Base-by-base conservation (phyloP, 306 rosid genomes). In the Quercus ilex region DNA sequence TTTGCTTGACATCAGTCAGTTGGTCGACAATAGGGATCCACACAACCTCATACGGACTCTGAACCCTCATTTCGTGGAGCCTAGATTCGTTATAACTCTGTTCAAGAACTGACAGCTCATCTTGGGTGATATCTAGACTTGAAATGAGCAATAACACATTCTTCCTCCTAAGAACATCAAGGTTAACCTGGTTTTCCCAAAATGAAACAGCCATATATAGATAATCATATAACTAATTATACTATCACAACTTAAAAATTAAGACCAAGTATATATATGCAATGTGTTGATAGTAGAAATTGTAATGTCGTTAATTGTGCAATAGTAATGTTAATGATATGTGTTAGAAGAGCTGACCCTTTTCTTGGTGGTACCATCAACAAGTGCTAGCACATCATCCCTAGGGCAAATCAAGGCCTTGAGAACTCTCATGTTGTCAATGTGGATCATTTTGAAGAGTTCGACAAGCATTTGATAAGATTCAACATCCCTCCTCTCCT, bases 351-450 rank as follows among this genome's bases (percentile, higher is more conserved):
- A 73, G 41, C 87, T 64, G 28, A 88, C 94, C 91, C 85, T 85
- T 85, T 55, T 85, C 81, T 81, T 89, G 6, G 85, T 8, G 41
- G 81, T 74, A 43, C 92, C 91, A 18, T 90, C 92, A 14, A 79
- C 57, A 31, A 90, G 88, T 49, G 92, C 89, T 68, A 69, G 85
- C 65, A 73, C 33, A 77, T 90, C 91, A 38, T 88, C 94, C 79
- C 76, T 83, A 14, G 88, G 70, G 63, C 80, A 86, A 63, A 88
- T 87, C 55, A 90, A 51, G 46, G 91, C 89, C 89, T 64, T 88
- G 76, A 90, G 89, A 79, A 83, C 78, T 88, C 73, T 90, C 92
- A 83, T 85, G 77, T 88, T 90, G 83, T 90, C 94, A 62, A 78
- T 38, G 78, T 86, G 91, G 69, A 74, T 67, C 65, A 25, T 77